Evolutionary conservation across 768 basidiomycete species (phyloP).

Genomic region (Agaricus sinodeliciosus): DNA sequence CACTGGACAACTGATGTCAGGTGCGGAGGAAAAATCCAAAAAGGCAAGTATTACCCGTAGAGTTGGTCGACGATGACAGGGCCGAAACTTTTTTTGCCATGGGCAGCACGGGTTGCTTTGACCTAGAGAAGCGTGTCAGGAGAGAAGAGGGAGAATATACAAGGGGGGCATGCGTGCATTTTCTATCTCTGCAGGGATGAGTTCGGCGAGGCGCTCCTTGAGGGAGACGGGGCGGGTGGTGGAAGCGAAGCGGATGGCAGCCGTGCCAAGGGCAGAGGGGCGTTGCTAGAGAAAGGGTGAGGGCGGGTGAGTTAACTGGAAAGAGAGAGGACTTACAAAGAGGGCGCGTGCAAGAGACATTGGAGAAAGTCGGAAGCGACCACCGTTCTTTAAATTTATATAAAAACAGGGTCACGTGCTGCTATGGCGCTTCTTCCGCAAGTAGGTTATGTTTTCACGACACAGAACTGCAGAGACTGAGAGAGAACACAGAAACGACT

Average conservation of each 20-base stretch:
- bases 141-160: background rate
- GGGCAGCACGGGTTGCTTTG: constrained; percentile 73
- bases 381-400: background rate
- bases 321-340: constrained; percentile 25
- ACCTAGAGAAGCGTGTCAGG: constrained; percentile 39
- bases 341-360: constrained; percentile 39
- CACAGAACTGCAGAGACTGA: no score
- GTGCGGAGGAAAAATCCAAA: background rate
- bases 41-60: constrained; percentile 47
- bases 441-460: constrained; percentile 21
- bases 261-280: constrained; percentile 36
- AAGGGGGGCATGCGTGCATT: constrained; percentile 35
- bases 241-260: constrained; percentile 57
- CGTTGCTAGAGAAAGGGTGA: constrained; percentile 35
- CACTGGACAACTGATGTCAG: constrained; percentile 35
- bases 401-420: constrained; percentile 21
- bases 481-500: constrained; percentile 65
- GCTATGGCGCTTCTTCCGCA: constrained; percentile 37
- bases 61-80: constrained; percentile 88
- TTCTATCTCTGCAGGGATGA: constrained; percentile 85
- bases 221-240: constrained; percentile 67
- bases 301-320: background rate
- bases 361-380: constrained; percentile 12
- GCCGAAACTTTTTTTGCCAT: constrained; percentile 92
- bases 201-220: constrained; percentile 88